Evolutionary conservation across 805 yeast species (phyloP).

Genomic region (Candida vartiovaarae): DNA sequence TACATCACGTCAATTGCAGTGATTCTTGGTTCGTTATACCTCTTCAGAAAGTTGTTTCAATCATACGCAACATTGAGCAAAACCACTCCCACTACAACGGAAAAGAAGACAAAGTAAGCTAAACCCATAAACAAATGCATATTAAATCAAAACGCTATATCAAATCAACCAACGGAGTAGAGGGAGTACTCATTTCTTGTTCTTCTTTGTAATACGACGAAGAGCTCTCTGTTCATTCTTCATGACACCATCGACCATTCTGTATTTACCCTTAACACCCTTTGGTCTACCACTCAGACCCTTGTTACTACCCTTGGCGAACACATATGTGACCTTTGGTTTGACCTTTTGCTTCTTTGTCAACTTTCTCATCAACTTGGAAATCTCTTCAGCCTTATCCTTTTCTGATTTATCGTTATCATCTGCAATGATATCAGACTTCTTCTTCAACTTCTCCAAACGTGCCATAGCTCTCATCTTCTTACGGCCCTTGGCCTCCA

Average conservation of each 20-base stretch:
- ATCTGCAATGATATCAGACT: slow-evolving; percentile 85
- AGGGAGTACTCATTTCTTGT: slow-evolving; percentile 41
- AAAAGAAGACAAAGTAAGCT: slow-evolving; percentile 1
- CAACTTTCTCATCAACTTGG: slow-evolving; percentile 74
- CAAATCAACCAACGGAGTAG: background rate
- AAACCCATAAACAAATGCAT: too few species aligned
- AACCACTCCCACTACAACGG: background rate
- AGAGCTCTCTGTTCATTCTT: slow-evolving; percentile 96
- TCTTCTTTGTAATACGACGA: slow-evolving; percentile 81
- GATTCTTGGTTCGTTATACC: slow-evolving; percentile 26
- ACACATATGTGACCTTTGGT: slow-evolving; percentile 84
- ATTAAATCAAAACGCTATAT: background rate
- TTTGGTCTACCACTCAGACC: slow-evolving; percentile 93
- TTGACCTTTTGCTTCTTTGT: slow-evolving; percentile 62
- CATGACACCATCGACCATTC: slow-evolving; percentile 98
- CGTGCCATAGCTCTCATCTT: slow-evolving; percentile 85
- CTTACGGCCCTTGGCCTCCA: slow-evolving; percentile 96
- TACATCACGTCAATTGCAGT: slow-evolving; percentile 29
- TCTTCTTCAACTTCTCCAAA: slow-evolving; percentile 83
- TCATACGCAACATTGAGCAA: background rate
- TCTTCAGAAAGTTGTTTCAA: slow-evolving; percentile 23
- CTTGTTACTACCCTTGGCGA: slow-evolving; percentile 77
- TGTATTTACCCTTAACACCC: slow-evolving; percentile 95
- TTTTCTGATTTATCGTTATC: slow-evolving; percentile 81
- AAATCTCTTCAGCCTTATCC: slow-evolving; percentile 92